A percentile compares a stretch with the other conserved stretches of the same genome.
Conservation (phyloP, 176 grass and related monocot species). For the Saccharum officinarum region DNA sequence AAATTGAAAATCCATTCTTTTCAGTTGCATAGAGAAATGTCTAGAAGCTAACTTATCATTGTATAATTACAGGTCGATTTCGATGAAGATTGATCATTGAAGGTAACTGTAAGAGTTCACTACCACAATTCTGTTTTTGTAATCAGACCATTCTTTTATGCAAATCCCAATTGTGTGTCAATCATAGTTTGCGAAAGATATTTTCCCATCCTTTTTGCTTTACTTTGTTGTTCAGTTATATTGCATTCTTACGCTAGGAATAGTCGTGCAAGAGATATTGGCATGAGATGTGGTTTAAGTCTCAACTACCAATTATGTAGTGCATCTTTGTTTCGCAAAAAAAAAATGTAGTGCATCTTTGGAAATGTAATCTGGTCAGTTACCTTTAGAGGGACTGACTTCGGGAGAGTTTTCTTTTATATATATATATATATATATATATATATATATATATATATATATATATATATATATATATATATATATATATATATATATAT, state of each 20-base stretch:
- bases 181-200: slow-evolving; percentile 2
- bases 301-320: background rate
- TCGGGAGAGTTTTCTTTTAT: background rate
- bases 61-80: slow-evolving; percentile 36
- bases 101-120: slow-evolving; percentile 15
- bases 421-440: too few relatives aligned
- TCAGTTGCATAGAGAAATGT: slow-evolving; percentile 7
- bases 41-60: slow-evolving; percentile 8
- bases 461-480: too few relatives aligned
- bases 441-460: too few relatives aligned
- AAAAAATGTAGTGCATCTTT: background rate
- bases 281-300: background rate
- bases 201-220: background rate
- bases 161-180: background rate
- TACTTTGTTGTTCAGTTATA: background rate
- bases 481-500: too few relatives aligned
- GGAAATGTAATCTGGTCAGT: background rate
- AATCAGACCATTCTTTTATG: background rate
- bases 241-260: background rate
- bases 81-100: slow-evolving; percentile 34
- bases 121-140: slow-evolving; percentile 1
- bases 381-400: background rate
- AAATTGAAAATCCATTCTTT: background rate
- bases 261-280: background rate
- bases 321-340: too few relatives aligned